Evolutionary conservation across 1,139 yeast species (phyloP), one percentile per base, ranked within the genome.

Genomic region (Yamadazyma sp.): DNA sequence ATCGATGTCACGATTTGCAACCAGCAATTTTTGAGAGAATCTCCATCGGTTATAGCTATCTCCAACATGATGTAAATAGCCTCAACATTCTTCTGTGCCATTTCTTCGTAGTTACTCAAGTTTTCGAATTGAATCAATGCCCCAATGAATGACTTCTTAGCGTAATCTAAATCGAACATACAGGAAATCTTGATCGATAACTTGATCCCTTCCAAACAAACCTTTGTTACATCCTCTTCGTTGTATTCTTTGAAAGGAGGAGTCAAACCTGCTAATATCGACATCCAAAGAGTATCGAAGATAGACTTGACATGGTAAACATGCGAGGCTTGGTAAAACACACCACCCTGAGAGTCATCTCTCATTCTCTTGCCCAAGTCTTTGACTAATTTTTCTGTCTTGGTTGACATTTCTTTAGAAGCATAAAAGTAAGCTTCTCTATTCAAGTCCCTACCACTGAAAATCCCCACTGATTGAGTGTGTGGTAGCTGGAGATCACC

Each of bases 281-380:
- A 88, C 97, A 92, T 89, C 99, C 99, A 94, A 35, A 87, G 70
- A 11, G 88, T 88, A 53, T 90, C 97, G 63, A 92, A 92, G 57
- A 94, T 87, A 1, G 97, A 92, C 54, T 79, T 85, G 16, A 90
- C 96, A 57, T 92, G 97, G 48, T 88, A 94, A 14, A 87, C 80
- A 56, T 86, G 92, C 3, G 92, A 82, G 0, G 96, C 78, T 4
- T 66, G 70, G 43, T 69, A 66, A 38, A 67, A 71, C 10, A 29
- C 31, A 17, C 57, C 60, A n/a, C 59, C 61, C 29, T 53, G 54
- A 16, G 61, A 65, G 28, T 63, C 70, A 6, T 62, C 56, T 33
- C 64, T 62, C 35, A 62, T 51, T 37, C 59, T 60, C 42, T 77
- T 78, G 33, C 87, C 83, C 50, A 89, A 64, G 40, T 74, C 77